These are phyloP conservation scores for Discostella stelligeroides DNA, from an alignment of 108 stramenopile species.

Conservation along the genomic window DNA sequence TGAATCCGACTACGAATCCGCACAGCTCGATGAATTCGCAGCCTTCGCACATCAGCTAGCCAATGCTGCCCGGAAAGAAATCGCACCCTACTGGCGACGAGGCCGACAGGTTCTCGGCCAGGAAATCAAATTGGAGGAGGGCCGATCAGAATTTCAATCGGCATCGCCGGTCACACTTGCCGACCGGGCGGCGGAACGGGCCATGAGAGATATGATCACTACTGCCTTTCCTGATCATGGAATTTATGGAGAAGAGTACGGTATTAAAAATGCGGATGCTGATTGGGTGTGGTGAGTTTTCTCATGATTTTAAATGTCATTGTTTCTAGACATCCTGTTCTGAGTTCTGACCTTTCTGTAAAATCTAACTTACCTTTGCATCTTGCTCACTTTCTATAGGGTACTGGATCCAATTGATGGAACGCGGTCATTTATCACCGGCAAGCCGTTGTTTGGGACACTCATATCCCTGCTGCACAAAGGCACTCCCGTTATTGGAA, in stretches of 20 bases:
- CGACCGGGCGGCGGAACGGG: conserved; percentile 43
- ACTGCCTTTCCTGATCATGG: conserved; percentile 26
- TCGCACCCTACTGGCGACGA: conserved; percentile 51
- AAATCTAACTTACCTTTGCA: not conserved
- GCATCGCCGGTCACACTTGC: conserved; percentile 45
- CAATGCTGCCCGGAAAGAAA: conserved; percentile 46
- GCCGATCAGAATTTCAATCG: conserved; percentile 38
- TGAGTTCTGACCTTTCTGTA: not conserved
- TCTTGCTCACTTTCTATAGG: too few species aligned
- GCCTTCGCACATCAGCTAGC: conserved; percentile 39
- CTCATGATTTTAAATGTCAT: not conserved
- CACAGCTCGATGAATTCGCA: conserved; percentile 16
- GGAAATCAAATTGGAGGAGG: conserved; percentile 36
- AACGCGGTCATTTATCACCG: conserved; percentile 38
- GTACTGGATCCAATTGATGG: conserved; percentile 44
- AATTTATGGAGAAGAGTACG: conserved; percentile 37
- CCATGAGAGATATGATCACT: conserved; percentile 33
- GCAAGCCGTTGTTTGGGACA: conserved; percentile 44
- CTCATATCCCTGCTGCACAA: conserved; percentile 33
- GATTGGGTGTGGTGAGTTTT: conserved; percentile 38
- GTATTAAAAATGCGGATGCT: conserved; percentile 27
- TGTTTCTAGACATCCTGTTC: not conserved
- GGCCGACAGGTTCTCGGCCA: conserved; percentile 32
- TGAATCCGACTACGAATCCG: too few species aligned
- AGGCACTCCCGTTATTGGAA: conserved; percentile 38